phyloP scores from a whole-genome alignment of 306 rosid species.

The Inga leiocalycina region DNA sequence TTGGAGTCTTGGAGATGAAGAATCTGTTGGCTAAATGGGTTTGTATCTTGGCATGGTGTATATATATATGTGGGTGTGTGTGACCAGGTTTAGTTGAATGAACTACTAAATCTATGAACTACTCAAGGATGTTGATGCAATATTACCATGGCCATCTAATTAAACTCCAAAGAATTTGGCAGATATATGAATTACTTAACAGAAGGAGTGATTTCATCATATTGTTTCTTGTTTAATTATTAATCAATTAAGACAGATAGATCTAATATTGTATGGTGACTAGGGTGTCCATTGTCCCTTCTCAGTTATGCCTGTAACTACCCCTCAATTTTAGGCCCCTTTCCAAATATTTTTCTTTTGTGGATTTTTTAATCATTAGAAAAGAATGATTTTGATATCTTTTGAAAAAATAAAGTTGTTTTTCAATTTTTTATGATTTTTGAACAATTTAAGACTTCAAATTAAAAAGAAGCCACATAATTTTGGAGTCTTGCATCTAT shows the following conservation, averaged over 20 bases:
- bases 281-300: no score
- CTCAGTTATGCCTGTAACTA: no score
- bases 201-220: background rate
- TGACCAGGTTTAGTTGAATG: background rate
- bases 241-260: background rate
- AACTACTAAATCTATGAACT: background rate
- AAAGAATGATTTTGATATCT: no score
- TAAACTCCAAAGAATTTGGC: background rate
- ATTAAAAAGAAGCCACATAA: no score
- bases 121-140: background rate
- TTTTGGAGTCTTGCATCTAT: no score
- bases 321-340: no score
- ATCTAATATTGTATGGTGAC: background rate
- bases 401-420: no score
- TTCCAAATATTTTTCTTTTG: no score
- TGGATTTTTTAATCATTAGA: no score
- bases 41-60: background rate
- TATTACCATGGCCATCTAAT: background rate
- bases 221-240: background rate
- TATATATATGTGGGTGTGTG: background rate
- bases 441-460: no score
- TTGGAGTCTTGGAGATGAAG: conserved; percentile 18
- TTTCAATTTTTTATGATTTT: no score
- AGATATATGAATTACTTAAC: background rate
- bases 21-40: background rate